Percentiles rank a stretch among this genome's conserved stretches.
These are phyloP conservation scores for Aspergillus jensenii DNA, from an alignment of 2,329 filamentous ascomycete species.

Conservation along the genomic window DNA sequence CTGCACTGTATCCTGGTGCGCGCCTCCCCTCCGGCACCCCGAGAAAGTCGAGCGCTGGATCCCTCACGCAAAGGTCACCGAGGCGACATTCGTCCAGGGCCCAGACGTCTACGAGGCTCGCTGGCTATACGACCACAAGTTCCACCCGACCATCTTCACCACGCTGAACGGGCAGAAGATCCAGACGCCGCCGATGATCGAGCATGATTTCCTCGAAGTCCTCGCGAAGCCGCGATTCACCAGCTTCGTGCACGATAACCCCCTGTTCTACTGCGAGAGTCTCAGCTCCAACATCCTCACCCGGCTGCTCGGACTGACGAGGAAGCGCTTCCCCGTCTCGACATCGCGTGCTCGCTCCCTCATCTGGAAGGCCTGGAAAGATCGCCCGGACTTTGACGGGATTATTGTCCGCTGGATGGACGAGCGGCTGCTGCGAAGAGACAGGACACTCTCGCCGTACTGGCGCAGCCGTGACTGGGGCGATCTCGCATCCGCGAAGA, in stretches of 20 bases:
- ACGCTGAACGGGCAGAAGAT: constrained; percentile 52
- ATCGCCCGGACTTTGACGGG: constrained; percentile 47
- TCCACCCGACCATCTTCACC: constrained; percentile 48
- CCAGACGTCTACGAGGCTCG: constrained; percentile 54
- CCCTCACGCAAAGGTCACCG: constrained; percentile 54
- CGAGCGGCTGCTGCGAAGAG: constrained; percentile 49
- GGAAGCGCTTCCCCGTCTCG: constrained; percentile 41
- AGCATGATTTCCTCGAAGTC: constrained; percentile 46
- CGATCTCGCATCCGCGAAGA: constrained; percentile 44
- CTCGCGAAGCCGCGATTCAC: constrained; percentile 44
- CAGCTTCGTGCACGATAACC: constrained; percentile 52
- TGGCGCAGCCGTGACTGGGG: constrained; percentile 48
- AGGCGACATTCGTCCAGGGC: constrained; percentile 55
- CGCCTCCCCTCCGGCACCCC: constrained; percentile 50
- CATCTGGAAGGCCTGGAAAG: constrained; percentile 53
- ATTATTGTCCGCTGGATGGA: constrained; percentile 53
- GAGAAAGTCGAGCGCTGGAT: constrained; percentile 57
- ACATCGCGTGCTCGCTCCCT: constrained; percentile 51
- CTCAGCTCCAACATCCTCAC: constrained; percentile 34
- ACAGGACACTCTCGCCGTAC: constrained; percentile 47
- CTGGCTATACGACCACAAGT: constrained; percentile 51
- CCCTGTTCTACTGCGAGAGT: constrained; percentile 50
- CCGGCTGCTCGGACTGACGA: constrained; percentile 33
- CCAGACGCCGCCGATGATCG: constrained; percentile 57
- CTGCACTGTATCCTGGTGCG: constrained; percentile 56